phyloP scores from a whole-genome alignment of 1,139 yeast genomes.

The Candida freyschussii region DNA sequence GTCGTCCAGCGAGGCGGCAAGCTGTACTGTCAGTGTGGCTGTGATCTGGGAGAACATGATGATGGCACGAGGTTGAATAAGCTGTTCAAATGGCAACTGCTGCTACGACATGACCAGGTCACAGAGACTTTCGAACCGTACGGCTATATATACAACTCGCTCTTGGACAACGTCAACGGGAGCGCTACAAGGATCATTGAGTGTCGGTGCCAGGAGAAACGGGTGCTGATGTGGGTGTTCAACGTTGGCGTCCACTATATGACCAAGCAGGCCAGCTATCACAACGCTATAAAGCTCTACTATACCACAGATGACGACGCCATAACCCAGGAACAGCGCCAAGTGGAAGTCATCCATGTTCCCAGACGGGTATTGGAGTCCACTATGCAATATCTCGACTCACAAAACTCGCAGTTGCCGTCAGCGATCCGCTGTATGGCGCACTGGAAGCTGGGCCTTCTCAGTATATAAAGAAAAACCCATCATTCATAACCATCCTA shows the following conservation, averaged over 20 bases:
- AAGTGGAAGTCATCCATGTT: conserved; percentile 36
- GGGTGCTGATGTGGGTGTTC: conserved; percentile 50
- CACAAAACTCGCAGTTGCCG: conserved; percentile 33
- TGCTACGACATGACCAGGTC: conserved; percentile 24
- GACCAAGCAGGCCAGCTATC: conserved; percentile 16
- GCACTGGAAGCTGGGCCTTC: conserved; percentile 30
- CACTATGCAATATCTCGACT: conserved; percentile 29
- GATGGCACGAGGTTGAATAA: conserved; percentile 30
- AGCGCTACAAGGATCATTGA: conserved; percentile 41
- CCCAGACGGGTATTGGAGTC: conserved; percentile 29
- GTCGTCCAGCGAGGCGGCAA: conserved; percentile 7
- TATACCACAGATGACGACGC: conserved; percentile 26
- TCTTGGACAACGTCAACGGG: conserved; percentile 43
- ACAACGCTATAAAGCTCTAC: conserved; percentile 40
- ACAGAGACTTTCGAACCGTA: conserved; percentile 32
- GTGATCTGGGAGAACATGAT: conserved; percentile 34
- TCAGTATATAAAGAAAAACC: neutral
- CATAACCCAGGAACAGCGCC: conserved; percentile 27
- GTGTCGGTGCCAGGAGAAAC: conserved; percentile 18
- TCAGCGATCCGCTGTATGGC: conserved; percentile 26
- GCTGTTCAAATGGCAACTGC: conserved; percentile 59
- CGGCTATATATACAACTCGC: conserved; percentile 35
- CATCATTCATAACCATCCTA: neutral
- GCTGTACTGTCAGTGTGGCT: conserved; percentile 34
- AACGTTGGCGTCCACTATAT: conserved; percentile 41